Evolutionary conservation across 108 stramenopile species (phyloP).

Genomic region (Stephanodiscus triporus): DNA sequence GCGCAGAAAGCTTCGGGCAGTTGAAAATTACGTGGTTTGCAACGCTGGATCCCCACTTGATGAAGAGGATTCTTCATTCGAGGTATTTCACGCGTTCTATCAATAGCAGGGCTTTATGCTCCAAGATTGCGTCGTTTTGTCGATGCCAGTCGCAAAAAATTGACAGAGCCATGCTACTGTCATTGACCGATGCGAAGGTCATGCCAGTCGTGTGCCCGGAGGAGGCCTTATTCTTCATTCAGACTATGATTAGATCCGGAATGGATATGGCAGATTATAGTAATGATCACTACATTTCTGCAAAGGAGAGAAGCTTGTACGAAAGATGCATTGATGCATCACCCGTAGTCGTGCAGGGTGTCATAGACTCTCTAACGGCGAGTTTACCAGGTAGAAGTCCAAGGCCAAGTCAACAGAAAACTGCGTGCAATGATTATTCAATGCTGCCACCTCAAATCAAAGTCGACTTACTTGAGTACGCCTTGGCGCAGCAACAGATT

Average conservation of each 20-base stretch:
- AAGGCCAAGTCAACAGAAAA: constrained; percentile 21
- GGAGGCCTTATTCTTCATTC: constrained; percentile 47
- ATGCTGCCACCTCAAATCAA: constrained; percentile 45
- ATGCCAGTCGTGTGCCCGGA: constrained; percentile 39
- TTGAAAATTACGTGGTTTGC: constrained; percentile 37
- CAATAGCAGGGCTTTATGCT: constrained; percentile 26
- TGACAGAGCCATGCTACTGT: constrained; percentile 15
- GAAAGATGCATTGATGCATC: constrained; percentile 46
- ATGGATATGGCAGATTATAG: constrained; percentile 22
- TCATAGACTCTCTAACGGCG: constrained; percentile 26
- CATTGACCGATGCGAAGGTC: constrained; percentile 34
- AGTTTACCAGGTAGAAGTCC: background rate
- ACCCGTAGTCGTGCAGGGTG: constrained; percentile 28
- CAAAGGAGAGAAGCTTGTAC: constrained; percentile 23
- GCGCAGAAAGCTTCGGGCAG: constrained; percentile 46
- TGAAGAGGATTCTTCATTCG: constrained; percentile 39
- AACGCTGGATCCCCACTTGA: constrained; percentile 29
- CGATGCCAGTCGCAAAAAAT: constrained; percentile 42
- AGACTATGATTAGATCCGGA: constrained; percentile 31
- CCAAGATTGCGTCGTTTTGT: constrained; percentile 48
- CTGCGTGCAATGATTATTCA: constrained; percentile 33
- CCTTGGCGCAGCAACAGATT: constrained; percentile 28
- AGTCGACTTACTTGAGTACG: constrained; percentile 45
- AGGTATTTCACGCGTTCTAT: constrained; percentile 32
- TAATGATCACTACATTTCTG: constrained; percentile 6